A percentile compares a stretch with the other conserved stretches of the same genome.
Conservation (phyloP, 1,284 basidiomycete species). For the Marasmius oreades region DNA sequence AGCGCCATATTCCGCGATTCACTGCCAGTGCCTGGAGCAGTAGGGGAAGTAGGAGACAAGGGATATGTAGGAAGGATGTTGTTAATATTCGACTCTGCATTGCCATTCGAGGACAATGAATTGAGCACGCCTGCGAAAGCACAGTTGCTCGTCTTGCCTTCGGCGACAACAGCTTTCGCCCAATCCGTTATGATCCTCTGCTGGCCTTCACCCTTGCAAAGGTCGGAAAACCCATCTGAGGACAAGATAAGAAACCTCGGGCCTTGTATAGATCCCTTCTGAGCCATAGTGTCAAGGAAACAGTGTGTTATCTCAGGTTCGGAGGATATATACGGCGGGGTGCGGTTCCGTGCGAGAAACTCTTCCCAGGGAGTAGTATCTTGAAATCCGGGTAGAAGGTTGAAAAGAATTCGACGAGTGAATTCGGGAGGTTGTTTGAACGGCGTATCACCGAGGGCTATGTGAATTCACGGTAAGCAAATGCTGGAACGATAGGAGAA, state of each 20-base stretch:
- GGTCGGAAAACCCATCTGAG: slow-evolving; percentile 65
- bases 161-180: slow-evolving; percentile 35
- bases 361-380: slow-evolving; percentile 63
- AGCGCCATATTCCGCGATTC: slow-evolving; percentile 50
- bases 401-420: slow-evolving; percentile 64
- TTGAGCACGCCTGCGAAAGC: background rate
- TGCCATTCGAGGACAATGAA: background rate
- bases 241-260: slow-evolving; percentile 55
- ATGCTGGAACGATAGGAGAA: slow-evolving; percentile 9
- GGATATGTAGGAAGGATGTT: slow-evolving; percentile 14
- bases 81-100: slow-evolving; percentile 8
- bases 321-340: slow-evolving; percentile 67
- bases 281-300: slow-evolving; percentile 13
- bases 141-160: background rate
- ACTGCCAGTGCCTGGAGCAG: slow-evolving; percentile 10
- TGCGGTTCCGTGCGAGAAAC: slow-evolving; percentile 55
- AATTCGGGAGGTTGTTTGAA: slow-evolving; percentile 71
- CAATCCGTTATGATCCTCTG: slow-evolving; percentile 44
- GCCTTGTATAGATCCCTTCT: slow-evolving; percentile 20
- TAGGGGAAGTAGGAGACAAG: slow-evolving; percentile 4
- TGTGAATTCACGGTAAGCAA: slow-evolving; percentile 8
- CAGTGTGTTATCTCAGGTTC: slow-evolving; percentile 60
- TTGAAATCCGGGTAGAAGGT: slow-evolving; percentile 58
- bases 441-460: slow-evolving; percentile 66
- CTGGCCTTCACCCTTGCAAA: slow-evolving; percentile 47